Base-by-base conservation (phyloP, 257 asterid genomes). In the Nicotiana obtusifolia region DNA sequence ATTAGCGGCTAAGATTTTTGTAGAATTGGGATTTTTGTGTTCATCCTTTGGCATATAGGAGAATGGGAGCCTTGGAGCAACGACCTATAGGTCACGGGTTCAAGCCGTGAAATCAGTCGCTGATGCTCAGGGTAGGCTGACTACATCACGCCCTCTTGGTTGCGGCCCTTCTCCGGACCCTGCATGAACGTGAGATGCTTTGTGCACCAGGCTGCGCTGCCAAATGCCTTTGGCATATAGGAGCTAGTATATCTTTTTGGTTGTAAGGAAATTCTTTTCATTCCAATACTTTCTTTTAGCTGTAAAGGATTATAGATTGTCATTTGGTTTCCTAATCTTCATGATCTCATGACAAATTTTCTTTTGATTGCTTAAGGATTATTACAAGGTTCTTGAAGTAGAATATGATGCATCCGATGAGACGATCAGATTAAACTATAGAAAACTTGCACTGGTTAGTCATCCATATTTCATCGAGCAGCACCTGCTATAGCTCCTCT, bases 321-420 rank as follows among this genome's bases (percentile, higher is more conserved):
- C 17, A 44, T 60, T 33, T 73, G 65, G 47, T 47, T 15, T 75
- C 60, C 53, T 57, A 35, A 44, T 75, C 62, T 49, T 26, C 37
- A 24, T 60, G 66, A 35, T 57, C 69, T 44, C 53, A 30, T 49
- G 81, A 31, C 44, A 5, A 47, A 64, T 49, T 22, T 0, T 56
- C 0, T 31, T 24, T 79, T 87, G 28, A 11, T 82, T 78, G 86
- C 56, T 85, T 69, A 80, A 91, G 95, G 95, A 89, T 84, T 89
- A 86, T 83, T 91, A 91, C 92, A 91, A 90, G 90, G 78, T 91
- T 64, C 84, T 91, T 83, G 93, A 89, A 88, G 89, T 91, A 62
- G 94, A 90, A 54, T 91, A 90, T 76, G 94, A 91, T 86, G 96
- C 95, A 78, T 83, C 93, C 30, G 96, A 91, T 88, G 94, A 91